phyloP scores from a whole-genome alignment of 2,329 filamentous ascomycete species.

The Trichoderma arundinaceum region DNA sequence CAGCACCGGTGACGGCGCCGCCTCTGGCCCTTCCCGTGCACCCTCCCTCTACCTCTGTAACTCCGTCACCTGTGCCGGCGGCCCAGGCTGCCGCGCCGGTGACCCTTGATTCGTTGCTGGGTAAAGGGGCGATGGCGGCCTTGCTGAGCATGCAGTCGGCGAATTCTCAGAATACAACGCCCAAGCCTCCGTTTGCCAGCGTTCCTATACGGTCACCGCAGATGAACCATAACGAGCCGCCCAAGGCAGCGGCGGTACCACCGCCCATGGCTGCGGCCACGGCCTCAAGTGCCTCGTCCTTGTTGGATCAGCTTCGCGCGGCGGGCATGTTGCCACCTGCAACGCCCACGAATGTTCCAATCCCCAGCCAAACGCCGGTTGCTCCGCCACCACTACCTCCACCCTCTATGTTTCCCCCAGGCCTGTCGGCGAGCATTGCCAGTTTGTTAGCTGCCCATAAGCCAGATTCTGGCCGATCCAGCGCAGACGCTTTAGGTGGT shows the following conservation, averaged over 20 bases:
- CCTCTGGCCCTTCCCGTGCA: constrained; percentile 41
- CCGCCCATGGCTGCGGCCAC: constrained; percentile 3
- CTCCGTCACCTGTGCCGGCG: constrained; percentile 42
- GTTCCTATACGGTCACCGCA: constrained; percentile 58
- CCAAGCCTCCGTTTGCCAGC: constrained; percentile 45
- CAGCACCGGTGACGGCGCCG: constrained; percentile 45
- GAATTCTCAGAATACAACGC: constrained; percentile 56
- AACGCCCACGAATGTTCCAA: constrained; percentile 47
- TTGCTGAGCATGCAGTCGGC: constrained; percentile 61
- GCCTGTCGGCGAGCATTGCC: constrained; percentile 46
- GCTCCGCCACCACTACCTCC: constrained; percentile 35
- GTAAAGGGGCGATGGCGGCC: constrained; percentile 63
- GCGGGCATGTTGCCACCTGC: constrained; percentile 67
- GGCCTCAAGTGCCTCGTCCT: constrained; percentile 39
- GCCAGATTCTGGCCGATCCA: constrained; percentile 35
- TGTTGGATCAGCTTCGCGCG: constrained; percentile 71
- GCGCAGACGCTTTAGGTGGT: constrained; percentile 51
- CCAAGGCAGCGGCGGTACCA: constrained; percentile 30
- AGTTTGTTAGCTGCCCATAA: constrained; percentile 45
- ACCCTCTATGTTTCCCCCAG: constrained; percentile 40
- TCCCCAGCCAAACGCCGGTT: constrained; percentile 41
- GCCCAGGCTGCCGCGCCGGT: constrained; percentile 45
- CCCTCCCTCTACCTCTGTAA: constrained; percentile 43
- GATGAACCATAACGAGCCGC: constrained; percentile 49
- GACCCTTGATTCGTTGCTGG: constrained; percentile 65